phyloP scores from a whole-genome alignment of 2,329 filamentous ascomycete species.

The Teratosphaeria destructans region DNA sequence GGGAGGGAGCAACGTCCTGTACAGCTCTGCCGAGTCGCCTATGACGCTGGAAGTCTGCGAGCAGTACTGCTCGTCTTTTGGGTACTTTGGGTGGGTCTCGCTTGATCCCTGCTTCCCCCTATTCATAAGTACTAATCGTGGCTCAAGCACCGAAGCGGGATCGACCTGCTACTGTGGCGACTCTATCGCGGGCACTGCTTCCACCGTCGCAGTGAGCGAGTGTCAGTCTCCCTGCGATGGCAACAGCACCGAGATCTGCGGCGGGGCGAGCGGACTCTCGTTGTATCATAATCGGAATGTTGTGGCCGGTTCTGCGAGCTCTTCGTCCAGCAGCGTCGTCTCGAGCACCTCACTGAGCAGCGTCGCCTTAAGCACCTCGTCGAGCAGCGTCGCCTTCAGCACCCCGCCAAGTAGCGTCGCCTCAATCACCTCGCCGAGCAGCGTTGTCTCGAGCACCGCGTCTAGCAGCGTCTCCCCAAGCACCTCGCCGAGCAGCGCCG shows the following conservation, averaged over 20 bases:
- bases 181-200: neutral
- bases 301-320: neutral
- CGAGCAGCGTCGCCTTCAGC: neutral
- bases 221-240: neutral
- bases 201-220: neutral
- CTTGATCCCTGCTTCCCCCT: neutral
- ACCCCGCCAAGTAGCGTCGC: no score
- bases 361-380: neutral
- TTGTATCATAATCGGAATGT: slow-evolving; percentile 1
- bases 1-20: neutral
- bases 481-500: no score
- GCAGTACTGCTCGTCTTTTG: slow-evolving; percentile 2
- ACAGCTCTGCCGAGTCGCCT: neutral
- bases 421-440: no score
- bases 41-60: slow-evolving; percentile 4
- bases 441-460: no score
- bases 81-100: slow-evolving; percentile 7
- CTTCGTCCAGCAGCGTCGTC: neutral
- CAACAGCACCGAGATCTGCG: neutral
- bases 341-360: no score
- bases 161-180: neutral
- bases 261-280: neutral
- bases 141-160: neutral
- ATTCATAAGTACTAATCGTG: neutral
- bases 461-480: no score